Base-by-base conservation (phyloP, 331 rosid species). In the Ulmus americana region DNA sequence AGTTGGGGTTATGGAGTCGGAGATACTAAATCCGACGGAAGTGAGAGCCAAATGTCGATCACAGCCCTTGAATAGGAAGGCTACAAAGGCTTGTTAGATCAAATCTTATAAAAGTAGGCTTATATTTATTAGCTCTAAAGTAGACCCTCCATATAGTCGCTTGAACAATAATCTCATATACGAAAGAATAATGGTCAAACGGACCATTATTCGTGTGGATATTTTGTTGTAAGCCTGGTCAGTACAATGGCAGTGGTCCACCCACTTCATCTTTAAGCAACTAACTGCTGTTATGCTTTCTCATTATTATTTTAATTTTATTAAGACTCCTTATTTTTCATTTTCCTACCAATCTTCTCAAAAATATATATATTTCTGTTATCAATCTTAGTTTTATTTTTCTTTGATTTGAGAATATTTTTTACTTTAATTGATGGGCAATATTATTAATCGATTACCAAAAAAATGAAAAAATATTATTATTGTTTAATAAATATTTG, bases 211-310 rank as follows among this genome's bases (percentile, higher is more conserved):
- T 11, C 44, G 35, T 28, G 4, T 39, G 35, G 35, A 14, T 5
- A 59, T 63, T 35, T 63, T 13, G 20, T 8, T 6, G 9, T 22
- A 39, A 1, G 28, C 22, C n/a, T 7, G 7, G 0, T 6, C 12
- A 42, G 55, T 18, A 50, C 39, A 64, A 12, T 9, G 8, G n/a
- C 10, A 13, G 38, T 47, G 59, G 65, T 69, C 65, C 73, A 50
- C 38, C 51, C 67, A 18, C 45, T 53, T 20, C 58, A 15, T 53
- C 22, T 18, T 0, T 10, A 8, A 18, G 28, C 12, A 53, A 20
- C 39, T 28, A 28, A 28, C 35, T 20, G 10, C 35, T 20, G 10
- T 20, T 16, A 5, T 14, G 18, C 38, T 47, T 45, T 63, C 11
- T 12, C 18, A 8, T 10, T 10, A 49, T 10, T 10, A 49, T 5